phyloP scores from a whole-genome alignment of 1,284 basidiomycete species.

The Fomitiporia mediterranea region DNA sequence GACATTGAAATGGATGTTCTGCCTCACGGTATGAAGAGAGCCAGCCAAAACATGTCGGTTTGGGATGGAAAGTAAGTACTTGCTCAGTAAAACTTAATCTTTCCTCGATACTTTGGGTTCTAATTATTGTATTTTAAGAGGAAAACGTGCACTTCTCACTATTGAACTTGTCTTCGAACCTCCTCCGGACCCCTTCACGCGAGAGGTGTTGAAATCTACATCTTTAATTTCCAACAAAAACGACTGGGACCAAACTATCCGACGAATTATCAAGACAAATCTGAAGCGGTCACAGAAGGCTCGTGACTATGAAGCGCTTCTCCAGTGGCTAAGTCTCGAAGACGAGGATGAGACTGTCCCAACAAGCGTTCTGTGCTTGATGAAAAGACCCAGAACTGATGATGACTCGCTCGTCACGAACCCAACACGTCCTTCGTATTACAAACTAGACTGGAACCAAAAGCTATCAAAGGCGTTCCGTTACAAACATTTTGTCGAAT shows the following conservation, averaged over 20 bases:
- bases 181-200: slow-evolving; percentile 39
- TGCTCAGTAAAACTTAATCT: slow-evolving; percentile 15
- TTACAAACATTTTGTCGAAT: slow-evolving; percentile 72
- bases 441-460: slow-evolving; percentile 49
- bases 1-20: slow-evolving; percentile 74
- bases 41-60: slow-evolving; percentile 70
- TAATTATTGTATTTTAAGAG: slow-evolving; percentile 40
- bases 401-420: slow-evolving; percentile 27
- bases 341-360: slow-evolving; percentile 30
- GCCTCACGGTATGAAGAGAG: slow-evolving; percentile 77
- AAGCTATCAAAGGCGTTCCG: slow-evolving; percentile 47
- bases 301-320: slow-evolving; percentile 37
- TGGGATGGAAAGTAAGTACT: slow-evolving; percentile 73
- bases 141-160: slow-evolving; percentile 63
- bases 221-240: slow-evolving; percentile 61
- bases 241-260: slow-evolving; percentile 44
- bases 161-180: slow-evolving; percentile 65
- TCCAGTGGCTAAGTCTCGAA: slow-evolving; percentile 54
- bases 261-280: slow-evolving; percentile 43
- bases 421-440: slow-evolving; percentile 36
- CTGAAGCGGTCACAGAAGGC: slow-evolving; percentile 36
- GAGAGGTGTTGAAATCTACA: slow-evolving; percentile 36
- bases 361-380: slow-evolving; percentile 52
- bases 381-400: slow-evolving; percentile 43
- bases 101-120: slow-evolving; percentile 16